Evolutionary conservation across 495 filamentous ascomycete species (phyloP).

Genomic region (Neurospora africana): DNA sequence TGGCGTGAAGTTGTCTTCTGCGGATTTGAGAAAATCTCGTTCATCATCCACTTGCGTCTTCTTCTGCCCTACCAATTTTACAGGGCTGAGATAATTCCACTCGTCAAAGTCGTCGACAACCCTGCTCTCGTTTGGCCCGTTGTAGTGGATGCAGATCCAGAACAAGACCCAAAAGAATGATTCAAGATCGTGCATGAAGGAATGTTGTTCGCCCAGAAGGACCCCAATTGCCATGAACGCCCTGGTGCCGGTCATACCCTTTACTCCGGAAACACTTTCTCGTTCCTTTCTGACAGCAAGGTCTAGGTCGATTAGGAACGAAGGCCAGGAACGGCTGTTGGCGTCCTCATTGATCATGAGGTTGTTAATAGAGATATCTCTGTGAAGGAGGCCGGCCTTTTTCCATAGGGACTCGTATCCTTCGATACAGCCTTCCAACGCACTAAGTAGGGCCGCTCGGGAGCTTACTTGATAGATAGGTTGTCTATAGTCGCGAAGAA

Average conservation of each 20-base stretch:
- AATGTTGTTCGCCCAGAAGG: slow-evolving; percentile 29
- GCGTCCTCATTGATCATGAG: slow-evolving; percentile 31
- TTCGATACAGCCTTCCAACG: slow-evolving; percentile 28
- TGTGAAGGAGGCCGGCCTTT: slow-evolving; percentile 14
- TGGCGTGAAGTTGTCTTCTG: slow-evolving; percentile 22
- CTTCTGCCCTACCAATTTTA: no score
- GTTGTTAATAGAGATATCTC: slow-evolving; percentile 27
- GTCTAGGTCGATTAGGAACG: slow-evolving; percentile 35
- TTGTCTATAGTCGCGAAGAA: neutral
- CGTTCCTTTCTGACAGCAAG: slow-evolving; percentile 27
- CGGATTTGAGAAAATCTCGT: slow-evolving; percentile 20
- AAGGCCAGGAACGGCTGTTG: slow-evolving; percentile 7
- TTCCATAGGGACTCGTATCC: slow-evolving; percentile 1
- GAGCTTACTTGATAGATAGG: slow-evolving; percentile 4
- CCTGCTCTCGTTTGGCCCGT: slow-evolving; percentile 8
- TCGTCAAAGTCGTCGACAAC: no score
- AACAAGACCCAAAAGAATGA: slow-evolving; percentile 47
- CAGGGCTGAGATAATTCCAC: no score
- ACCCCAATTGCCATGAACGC: slow-evolving; percentile 38
- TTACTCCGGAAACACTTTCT: slow-evolving; percentile 23
- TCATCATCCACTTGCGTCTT: slow-evolving; percentile 11
- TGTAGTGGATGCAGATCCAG: slow-evolving; percentile 36
- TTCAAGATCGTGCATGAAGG: slow-evolving; percentile 40
- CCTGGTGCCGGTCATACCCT: slow-evolving; percentile 33
- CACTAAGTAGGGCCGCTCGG: slow-evolving; percentile 21